phyloP scores from a whole-genome alignment of 2,329 filamentous ascomycete species.

The Cladosporium sp. region DNA sequence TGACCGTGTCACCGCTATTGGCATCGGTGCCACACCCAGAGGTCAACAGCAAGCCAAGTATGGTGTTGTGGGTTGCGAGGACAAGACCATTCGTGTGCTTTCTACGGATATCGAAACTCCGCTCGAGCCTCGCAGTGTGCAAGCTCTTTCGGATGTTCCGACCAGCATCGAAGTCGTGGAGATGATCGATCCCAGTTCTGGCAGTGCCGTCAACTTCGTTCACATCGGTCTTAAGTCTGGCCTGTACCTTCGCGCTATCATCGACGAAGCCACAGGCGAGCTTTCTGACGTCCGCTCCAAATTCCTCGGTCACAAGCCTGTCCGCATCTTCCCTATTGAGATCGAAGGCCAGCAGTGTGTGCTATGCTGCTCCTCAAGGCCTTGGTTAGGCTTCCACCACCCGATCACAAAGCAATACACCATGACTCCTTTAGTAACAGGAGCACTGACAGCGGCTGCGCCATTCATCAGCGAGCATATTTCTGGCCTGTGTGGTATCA shows the following conservation, averaged over 20 bases:
- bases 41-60: conserved; percentile 86
- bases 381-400: conserved; percentile 95
- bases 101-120: conserved; percentile 61
- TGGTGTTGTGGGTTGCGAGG: conserved; percentile 92
- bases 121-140: conserved; percentile 88
- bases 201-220: conserved; percentile 82
- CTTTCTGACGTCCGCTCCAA: conserved; percentile 91
- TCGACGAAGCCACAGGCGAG: conserved; percentile 94
- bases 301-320: conserved; percentile 86
- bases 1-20: conserved; percentile 91
- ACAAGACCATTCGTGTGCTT: conserved; percentile 83
- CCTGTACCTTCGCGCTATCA: conserved; percentile 88
- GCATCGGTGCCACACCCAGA: conserved; percentile 86
- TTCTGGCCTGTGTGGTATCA: conserved; percentile 32
- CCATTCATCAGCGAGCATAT: conserved; percentile 89
- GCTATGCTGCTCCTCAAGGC: conserved; percentile 82
- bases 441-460: conserved; percentile 86
- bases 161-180: conserved; percentile 86
- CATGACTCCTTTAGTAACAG: conserved; percentile 73
- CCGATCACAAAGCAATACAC: conserved; percentile 82
- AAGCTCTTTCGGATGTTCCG: conserved; percentile 85
- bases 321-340: conserved; percentile 85
- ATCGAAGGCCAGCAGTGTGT: conserved; percentile 72
- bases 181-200: conserved; percentile 90
- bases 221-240: conserved; percentile 95